phyloP scores from a whole-genome alignment of 2,329 filamentous ascomycete genomes.

The Bretziella fagacearum region DNA sequence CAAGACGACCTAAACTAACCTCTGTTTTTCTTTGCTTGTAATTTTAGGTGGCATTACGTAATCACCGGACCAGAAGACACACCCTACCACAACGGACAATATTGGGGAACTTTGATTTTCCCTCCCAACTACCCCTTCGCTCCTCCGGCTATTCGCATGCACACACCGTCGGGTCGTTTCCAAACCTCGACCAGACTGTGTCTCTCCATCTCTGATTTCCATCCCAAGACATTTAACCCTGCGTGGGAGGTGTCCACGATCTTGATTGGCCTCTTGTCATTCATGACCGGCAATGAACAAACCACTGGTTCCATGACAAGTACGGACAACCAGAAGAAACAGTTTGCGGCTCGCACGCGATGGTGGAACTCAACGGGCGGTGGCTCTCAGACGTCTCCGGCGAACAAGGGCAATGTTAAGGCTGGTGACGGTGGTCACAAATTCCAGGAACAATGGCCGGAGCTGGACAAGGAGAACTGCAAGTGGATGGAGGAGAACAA shows the following conservation, averaged over 20 bases:
- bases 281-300: conserved; percentile 99
- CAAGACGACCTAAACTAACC: background rate
- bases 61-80: conserved; percentile 88
- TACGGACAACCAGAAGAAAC: conserved; percentile 57
- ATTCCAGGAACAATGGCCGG: conserved; percentile 79
- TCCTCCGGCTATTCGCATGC: conserved; percentile 95
- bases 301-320: conserved; percentile 80
- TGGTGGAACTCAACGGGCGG: conserved; percentile 98
- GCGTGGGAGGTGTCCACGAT: conserved; percentile 98
- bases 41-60: conserved; percentile 71
- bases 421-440: conserved; percentile 83
- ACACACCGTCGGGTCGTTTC: conserved; percentile 90
- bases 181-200: conserved; percentile 83
- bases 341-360: conserved; percentile 57
- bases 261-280: conserved; percentile 78
- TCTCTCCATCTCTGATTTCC: conserved; percentile 92
- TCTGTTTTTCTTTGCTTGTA: background rate
- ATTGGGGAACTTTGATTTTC: conserved; percentile 95
- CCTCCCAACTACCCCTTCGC: conserved; percentile 95
- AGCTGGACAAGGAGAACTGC: conserved; percentile 78
- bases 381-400: conserved; percentile 46
- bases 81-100: conserved; percentile 86
- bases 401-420: conserved; percentile 63
- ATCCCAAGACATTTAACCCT: conserved; percentile 94
- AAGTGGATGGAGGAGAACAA: conserved; percentile 74